Base-by-base conservation (phyloP, 257 asterid species). In the Capsicum baccatum region DNA sequence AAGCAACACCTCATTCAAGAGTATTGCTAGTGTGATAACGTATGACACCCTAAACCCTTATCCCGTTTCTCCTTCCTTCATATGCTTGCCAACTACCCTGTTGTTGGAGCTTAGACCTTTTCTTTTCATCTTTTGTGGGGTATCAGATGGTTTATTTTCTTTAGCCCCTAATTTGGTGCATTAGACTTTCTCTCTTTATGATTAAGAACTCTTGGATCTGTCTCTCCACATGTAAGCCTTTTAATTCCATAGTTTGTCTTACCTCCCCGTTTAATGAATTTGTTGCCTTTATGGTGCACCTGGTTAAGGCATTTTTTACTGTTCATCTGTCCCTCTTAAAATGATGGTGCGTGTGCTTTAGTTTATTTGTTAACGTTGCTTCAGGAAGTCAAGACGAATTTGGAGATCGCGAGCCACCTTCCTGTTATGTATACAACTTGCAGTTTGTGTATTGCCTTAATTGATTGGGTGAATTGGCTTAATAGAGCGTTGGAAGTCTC, bases 401-500 rank as follows among this genome's bases (percentile, higher is more conserved):
- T 94, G 88, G 92, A 91, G 83, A 86, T 90, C 71, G 93, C 94
- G 15, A 83, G 85, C 70, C 86, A 68, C 84, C 90, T 92, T 81
- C 95, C 97, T 57, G 85, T 62, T 81, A 73, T 84, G 37, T 90
- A 86, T 86, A 87, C 89, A 84, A 90, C 96, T 62, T 84, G 88
- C 91, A 81, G 89, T 86, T 79, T 93, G 84, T 89, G 89, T 83
- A 70, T 80, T 81, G 87, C 87, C 44, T 78, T 96, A 88, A 54
- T 89, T 84, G 94, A 89, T 83, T 93, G 96, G 86, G 79, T 92
- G 79, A 86, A 80, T 80, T 93, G 98, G 97, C 95, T 96, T 81
- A 86, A 85, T 88, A 89, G 91, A 70, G 92, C 97, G 86, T 85
- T 94, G 88, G 94, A 92, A 85, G 86, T 93, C 89, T 93, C 92